Percentiles rank a stretch among this genome's conserved stretches.
These are phyloP conservation scores for Kodamaea hsintzibuensis DNA, from an alignment of 805 yeast species.

Conservation along the genomic window DNA sequence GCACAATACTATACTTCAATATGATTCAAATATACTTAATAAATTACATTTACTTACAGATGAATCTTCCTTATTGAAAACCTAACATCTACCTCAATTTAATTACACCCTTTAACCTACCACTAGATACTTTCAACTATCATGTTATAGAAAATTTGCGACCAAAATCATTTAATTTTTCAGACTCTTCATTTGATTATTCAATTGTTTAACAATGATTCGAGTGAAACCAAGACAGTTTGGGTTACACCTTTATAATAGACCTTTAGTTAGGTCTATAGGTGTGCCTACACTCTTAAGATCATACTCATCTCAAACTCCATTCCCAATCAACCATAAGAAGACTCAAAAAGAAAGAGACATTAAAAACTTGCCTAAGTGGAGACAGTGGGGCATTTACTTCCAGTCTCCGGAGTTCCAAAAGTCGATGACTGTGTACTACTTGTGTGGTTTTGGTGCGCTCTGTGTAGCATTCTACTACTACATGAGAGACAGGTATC, in stretches of 20 bases:
- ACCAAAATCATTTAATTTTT: background rate
- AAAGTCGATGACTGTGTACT: constrained; percentile 58
- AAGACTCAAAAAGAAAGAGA: constrained; percentile 27
- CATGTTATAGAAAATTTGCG: background rate
- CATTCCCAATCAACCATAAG: constrained; percentile 39
- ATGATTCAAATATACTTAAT: too few species aligned
- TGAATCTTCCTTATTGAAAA: background rate
- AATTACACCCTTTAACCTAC: too few species aligned
- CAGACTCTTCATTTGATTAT: background rate
- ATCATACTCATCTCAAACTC: constrained; percentile 12
- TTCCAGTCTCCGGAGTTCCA: constrained; percentile 56
- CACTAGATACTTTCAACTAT: background rate
- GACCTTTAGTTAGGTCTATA: background rate
- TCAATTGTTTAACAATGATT: background rate
- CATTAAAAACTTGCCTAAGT: constrained; percentile 32
- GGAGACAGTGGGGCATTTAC: constrained; percentile 42
- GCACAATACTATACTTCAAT: too few species aligned
- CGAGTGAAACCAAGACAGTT: background rate
- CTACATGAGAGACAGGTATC: constrained; percentile 66
- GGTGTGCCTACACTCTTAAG: background rate
- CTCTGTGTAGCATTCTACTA: constrained; percentile 60
- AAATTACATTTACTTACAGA: too few species aligned
- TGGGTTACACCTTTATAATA: background rate
- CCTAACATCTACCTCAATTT: background rate
- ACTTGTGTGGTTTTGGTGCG: constrained; percentile 58